Evolutionary conservation across 306 rosid genomes (phyloP).

Genomic region (Quercus parvula): DNA sequence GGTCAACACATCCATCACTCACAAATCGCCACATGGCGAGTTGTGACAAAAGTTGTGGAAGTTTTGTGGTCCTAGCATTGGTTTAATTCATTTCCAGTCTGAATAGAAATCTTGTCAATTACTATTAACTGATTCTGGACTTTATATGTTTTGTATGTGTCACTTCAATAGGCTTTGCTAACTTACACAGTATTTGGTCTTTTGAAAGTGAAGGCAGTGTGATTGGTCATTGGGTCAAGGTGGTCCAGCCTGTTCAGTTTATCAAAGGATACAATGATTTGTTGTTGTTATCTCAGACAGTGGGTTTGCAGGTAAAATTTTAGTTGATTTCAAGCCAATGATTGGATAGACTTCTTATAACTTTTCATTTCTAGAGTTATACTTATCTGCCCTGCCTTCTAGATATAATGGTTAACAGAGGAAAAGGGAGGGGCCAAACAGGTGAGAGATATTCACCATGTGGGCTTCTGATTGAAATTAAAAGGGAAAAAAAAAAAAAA

Average conservation of each 20-base stretch:
- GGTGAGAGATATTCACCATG: background rate
- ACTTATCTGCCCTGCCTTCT: background rate
- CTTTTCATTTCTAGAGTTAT: background rate
- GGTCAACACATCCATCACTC: too few species aligned
- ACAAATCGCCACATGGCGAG: too few species aligned
- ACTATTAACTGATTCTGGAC: background rate
- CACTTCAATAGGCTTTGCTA: background rate
- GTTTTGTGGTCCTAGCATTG: too few species aligned
- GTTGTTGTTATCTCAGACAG: constrained; percentile 64
- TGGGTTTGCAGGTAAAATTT: constrained; percentile 83
- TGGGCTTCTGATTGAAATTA: background rate
- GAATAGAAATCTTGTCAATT: background rate
- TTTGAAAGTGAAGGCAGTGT: constrained; percentile 59
- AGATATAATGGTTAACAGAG: background rate
- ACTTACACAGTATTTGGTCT: constrained; percentile 18
- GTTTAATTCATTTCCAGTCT: background rate
- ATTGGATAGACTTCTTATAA: background rate
- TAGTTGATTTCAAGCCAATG: constrained; percentile 8
- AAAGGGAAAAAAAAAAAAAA: background rate
- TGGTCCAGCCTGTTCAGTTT: constrained; percentile 72
- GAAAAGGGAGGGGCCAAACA: background rate
- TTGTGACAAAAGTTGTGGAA: too few species aligned
- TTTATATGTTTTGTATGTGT: constrained; percentile 5
- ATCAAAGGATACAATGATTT: constrained; percentile 74
- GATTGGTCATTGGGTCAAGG: constrained; percentile 76